Percentiles rank a stretch among this genome's conserved stretches.
These are phyloP conservation scores for Lathyrus aphaca DNA, from an alignment of 306 rosid genomes.

Conservation along the genomic window DNA sequence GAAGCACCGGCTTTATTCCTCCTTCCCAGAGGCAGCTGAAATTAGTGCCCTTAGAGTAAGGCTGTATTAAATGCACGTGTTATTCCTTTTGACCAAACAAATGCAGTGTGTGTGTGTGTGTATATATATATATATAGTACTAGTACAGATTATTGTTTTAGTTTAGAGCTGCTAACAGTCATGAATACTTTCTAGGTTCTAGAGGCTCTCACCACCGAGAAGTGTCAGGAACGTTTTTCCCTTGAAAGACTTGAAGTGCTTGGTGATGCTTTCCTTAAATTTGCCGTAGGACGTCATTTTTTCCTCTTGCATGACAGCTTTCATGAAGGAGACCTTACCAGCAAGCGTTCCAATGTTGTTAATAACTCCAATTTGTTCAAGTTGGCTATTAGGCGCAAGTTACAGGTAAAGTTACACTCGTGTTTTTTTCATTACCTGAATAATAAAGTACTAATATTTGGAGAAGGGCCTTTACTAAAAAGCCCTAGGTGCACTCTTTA, in stretches of 20 bases:
- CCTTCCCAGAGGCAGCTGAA: constrained; percentile 77
- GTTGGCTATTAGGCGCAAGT: constrained; percentile 69
- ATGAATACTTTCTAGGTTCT: constrained; percentile 60
- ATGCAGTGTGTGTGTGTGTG: too few relatives aligned
- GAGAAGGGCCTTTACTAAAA: too few relatives aligned
- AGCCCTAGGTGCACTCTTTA: too few relatives aligned
- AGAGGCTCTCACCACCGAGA: constrained; percentile 94
- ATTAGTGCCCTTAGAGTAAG: constrained; percentile 72
- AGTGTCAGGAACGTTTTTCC: constrained; percentile 88
- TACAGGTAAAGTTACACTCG: constrained; percentile 66
- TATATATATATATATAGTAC: constrained; percentile 21
- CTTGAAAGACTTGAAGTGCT: constrained; percentile 98
- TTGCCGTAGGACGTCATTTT: constrained; percentile 74
- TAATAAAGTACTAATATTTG: background rate
- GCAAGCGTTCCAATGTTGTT: constrained; percentile 68
- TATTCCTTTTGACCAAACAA: constrained; percentile 20
- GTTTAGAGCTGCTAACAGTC: constrained; percentile 33
- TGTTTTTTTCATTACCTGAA: constrained; percentile 23
- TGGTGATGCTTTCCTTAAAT: constrained; percentile 95
- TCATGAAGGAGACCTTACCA: constrained; percentile 92
- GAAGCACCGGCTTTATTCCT: constrained; percentile 56
- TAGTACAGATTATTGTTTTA: constrained; percentile 20
- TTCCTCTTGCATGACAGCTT: constrained; percentile 68
- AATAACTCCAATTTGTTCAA: constrained; percentile 77
- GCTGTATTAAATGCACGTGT: constrained; percentile 34